Percentiles rank a stretch among this genome's conserved stretches.
These are phyloP conservation scores for Puccinia novopanici DNA, from an alignment of 1,284 basidiomycete genomes.

Conservation along the genomic window DNA sequence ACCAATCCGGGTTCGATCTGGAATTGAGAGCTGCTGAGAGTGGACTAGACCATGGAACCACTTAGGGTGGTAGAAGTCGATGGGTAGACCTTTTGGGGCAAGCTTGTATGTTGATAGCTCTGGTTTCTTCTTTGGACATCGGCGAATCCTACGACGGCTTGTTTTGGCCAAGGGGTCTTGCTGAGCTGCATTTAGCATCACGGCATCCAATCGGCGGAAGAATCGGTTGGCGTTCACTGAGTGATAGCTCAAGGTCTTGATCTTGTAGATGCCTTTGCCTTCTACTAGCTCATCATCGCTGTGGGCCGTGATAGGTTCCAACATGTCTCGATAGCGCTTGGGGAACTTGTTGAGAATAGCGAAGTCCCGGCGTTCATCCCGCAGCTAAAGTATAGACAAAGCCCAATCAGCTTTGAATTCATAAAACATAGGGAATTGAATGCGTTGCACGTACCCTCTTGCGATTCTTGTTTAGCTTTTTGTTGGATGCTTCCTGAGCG, in stretches of 20 bases:
- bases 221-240: constrained; percentile 34
- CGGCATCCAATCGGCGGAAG: constrained; percentile 18
- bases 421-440: not conserved
- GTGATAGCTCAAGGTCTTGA: constrained; percentile 26
- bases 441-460: constrained; percentile 1
- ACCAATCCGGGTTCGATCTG: not conserved
- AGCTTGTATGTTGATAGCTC: too few relatives aligned
- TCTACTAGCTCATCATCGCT: constrained; percentile 32
- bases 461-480: not conserved
- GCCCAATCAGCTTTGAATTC: not conserved
- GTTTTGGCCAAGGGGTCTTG: too few relatives aligned
- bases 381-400: not conserved
- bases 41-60: not conserved
- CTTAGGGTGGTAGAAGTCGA: too few relatives aligned
- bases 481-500: not conserved
- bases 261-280: not conserved
- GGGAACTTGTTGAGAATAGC: constrained; percentile 27
- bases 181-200: constrained; percentile 15
- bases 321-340: not conserved
- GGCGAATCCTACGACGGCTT: too few relatives aligned
- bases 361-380: not conserved
- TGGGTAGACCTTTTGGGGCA: too few relatives aligned
- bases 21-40: constrained; percentile 28
- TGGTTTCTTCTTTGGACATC: too few relatives aligned
- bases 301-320: constrained; percentile 26